phyloP scores from a whole-genome alignment of 2,329 filamentous ascomycete genomes.

The Epichloe hybrida region DNA sequence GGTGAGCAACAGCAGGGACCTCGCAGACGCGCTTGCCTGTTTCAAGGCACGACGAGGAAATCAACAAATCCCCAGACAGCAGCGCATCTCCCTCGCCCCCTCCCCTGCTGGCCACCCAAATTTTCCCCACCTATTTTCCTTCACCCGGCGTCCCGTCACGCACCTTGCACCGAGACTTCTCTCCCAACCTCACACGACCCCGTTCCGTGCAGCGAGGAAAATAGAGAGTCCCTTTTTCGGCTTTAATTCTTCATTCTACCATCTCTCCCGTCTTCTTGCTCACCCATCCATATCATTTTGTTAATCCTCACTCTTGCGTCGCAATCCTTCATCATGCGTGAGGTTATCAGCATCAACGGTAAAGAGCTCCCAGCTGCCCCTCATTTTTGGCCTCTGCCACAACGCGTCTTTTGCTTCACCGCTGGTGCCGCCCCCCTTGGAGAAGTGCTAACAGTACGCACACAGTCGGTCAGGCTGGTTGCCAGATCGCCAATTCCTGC shows the following conservation, averaged over 20 bases:
- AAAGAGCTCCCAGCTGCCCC: constrained; percentile 26
- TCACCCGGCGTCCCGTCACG: constrained; percentile 11
- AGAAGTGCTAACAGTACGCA: constrained; percentile 36
- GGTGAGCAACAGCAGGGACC: constrained; percentile 5
- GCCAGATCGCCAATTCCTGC: constrained; percentile 99
- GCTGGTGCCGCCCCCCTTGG: background rate
- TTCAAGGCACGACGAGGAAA: constrained; percentile 21
- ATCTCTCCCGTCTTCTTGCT: constrained; percentile 8
- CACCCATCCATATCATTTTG: constrained; percentile 9
- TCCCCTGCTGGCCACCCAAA: constrained; percentile 24
- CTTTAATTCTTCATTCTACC: constrained; percentile 12
- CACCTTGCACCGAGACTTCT: constrained; percentile 12
- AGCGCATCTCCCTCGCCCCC: constrained; percentile 11
- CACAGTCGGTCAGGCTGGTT: constrained; percentile 97
- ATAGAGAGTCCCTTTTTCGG: constrained; percentile 5
- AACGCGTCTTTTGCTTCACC: constrained; percentile 8
- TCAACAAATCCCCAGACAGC: constrained; percentile 26
- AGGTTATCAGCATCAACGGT: constrained; percentile 99
- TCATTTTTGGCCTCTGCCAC: constrained; percentile 15
- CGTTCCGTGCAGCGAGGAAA: constrained; percentile 8
- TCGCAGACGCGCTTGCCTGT: constrained; percentile 19
- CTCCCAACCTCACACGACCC: constrained; percentile 12
- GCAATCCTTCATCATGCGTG: constrained; percentile 65
- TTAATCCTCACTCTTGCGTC: constrained; percentile 8
- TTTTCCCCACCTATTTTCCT: constrained; percentile 34